These are phyloP conservation scores for Zelopaecilomyces penicillatus DNA, from an alignment of 2,329 filamentous ascomycete species.

Conservation along the genomic window DNA sequence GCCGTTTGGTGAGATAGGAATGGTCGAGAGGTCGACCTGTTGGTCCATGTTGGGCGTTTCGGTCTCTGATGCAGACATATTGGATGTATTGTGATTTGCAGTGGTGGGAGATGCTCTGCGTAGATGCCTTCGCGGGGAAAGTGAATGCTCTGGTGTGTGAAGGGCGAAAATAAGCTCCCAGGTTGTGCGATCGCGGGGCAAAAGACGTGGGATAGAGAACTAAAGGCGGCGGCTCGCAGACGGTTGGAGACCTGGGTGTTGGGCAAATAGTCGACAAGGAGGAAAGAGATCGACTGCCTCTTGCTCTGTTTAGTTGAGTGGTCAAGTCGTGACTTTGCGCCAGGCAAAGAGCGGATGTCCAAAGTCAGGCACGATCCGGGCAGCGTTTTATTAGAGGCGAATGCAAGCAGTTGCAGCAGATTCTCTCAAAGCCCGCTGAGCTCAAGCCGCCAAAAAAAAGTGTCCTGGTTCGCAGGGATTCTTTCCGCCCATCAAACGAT, in stretches of 20 bases:
- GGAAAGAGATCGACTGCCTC: slow-evolving; percentile 20
- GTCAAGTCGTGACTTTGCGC: slow-evolving; percentile 26
- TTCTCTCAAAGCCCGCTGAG: no score
- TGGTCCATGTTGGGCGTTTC: slow-evolving; percentile 33
- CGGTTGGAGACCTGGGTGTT: slow-evolving; percentile 3
- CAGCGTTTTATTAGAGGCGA: no score
- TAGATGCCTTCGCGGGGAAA: no score
- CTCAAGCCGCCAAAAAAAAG: no score
- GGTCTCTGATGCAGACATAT: slow-evolving; percentile 28
- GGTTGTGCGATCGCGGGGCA: no score
- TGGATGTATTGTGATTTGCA: slow-evolving; percentile 14
- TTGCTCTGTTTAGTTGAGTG: slow-evolving; percentile 11
- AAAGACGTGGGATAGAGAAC: no score
- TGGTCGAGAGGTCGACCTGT: slow-evolving; percentile 60
- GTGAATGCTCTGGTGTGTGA: no score
- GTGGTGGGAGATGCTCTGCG: slow-evolving; percentile 5
- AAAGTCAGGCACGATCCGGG: slow-evolving; percentile 2
- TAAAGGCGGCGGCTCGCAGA: neutral
- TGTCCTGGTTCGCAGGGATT: no score
- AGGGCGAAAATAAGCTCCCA: no score
- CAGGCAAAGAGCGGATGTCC: slow-evolving; percentile 25
- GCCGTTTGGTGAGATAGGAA: slow-evolving; percentile 58
- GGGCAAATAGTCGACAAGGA: slow-evolving; percentile 13
- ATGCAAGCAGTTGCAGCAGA: no score
- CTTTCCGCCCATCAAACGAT: no score